Conservation (phyloP, 306 rosid species). For the Dicorynia guianensis region DNA sequence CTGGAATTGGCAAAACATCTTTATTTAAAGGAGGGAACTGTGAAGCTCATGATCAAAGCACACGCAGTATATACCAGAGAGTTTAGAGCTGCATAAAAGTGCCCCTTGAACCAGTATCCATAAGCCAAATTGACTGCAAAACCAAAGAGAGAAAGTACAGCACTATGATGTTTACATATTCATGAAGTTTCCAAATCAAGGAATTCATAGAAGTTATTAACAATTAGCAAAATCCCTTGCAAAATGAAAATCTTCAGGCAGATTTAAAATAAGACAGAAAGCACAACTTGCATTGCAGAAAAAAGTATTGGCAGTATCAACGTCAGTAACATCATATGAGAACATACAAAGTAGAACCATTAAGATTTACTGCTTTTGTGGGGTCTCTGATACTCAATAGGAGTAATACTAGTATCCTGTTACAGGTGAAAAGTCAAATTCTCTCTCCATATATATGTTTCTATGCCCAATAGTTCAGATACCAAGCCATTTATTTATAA, state of each 20-base stretch:
- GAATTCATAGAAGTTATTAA: too few species aligned
- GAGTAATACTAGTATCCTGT: background rate
- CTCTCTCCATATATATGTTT: too few species aligned
- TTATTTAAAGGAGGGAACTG: background rate
- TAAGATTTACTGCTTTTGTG: background rate
- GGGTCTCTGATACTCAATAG: too few species aligned
- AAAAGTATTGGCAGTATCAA: background rate
- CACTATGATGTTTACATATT: background rate
- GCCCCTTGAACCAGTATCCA: conserved; percentile 82
- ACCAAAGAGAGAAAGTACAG: conserved; percentile 25
- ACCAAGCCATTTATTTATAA: too few species aligned
- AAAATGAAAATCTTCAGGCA: conserved; percentile 9
- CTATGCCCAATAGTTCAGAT: too few species aligned
- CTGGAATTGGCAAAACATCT: conserved; percentile 22
- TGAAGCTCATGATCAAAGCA: background rate
- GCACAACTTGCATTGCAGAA: conserved; percentile 11
- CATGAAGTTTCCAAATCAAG: conserved; percentile 14
- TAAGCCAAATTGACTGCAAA: conserved; percentile 87
- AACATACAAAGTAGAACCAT: background rate
- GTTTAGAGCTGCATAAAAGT: conserved; percentile 74
- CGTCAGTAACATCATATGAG: background rate
- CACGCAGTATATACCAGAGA: conserved; percentile 61
- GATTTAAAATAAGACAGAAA: conserved; percentile 7
- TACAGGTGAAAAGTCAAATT: too few species aligned
- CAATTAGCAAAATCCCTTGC: conserved; percentile 11